Conservation (phyloP, 2,329 filamentous ascomycete species). For the Corynespora cassiicola region DNA sequence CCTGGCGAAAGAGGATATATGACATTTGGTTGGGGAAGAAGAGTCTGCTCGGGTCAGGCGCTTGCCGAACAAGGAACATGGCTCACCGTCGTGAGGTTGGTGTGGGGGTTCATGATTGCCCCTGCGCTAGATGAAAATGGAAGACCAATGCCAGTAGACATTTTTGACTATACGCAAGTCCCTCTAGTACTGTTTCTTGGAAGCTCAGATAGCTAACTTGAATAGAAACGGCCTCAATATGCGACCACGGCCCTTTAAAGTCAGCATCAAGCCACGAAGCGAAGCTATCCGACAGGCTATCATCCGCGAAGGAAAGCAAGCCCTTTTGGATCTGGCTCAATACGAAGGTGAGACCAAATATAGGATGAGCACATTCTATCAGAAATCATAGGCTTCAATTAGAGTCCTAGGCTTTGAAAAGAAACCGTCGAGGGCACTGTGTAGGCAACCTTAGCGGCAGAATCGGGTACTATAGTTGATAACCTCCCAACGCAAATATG, state of each 20-base stretch:
- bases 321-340: slow-evolving; percentile 58
- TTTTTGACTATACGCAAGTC: slow-evolving; percentile 61
- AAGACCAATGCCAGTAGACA: slow-evolving; percentile 60
- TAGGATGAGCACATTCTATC: slow-evolving; percentile 52
- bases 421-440: no score
- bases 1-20: slow-evolving; percentile 58
- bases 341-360: slow-evolving; percentile 65
- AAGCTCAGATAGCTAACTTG: slow-evolving; percentile 10
- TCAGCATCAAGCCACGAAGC: slow-evolving; percentile 59
- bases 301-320: slow-evolving; percentile 60
- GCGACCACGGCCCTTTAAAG: slow-evolving; percentile 63
- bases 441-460: no score
- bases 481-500: no score
- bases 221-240: slow-evolving; percentile 64
- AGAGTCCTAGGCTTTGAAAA: no score
- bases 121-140: slow-evolving; percentile 50
- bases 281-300: slow-evolving; percentile 58
- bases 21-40: slow-evolving; percentile 62
- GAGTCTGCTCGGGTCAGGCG: slow-evolving; percentile 65
- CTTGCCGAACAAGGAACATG: slow-evolving; percentile 67
- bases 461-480: no score
- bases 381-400: slow-evolving; percentile 16
- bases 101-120: slow-evolving; percentile 64
- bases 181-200: background rate
- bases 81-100: slow-evolving; percentile 62